Evolutionary conservation across 208 protist species (phyloP).

Genomic region (Leishmania lainsoni): DNA sequence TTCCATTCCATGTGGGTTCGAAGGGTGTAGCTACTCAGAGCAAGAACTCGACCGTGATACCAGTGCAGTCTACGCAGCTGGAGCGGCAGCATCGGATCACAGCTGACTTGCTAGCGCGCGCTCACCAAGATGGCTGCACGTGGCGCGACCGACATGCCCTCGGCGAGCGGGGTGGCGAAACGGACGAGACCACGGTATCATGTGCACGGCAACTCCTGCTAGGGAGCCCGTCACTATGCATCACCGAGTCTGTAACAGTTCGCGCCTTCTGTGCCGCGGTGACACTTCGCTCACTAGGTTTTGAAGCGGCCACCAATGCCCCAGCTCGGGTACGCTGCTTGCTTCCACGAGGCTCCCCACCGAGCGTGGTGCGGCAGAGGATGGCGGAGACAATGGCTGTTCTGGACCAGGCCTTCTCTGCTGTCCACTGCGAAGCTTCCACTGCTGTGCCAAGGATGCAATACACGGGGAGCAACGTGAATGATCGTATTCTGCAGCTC

Average conservation of each 20-base stretch:
- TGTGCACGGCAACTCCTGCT: slow-evolving; percentile 34
- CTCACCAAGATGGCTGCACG: slow-evolving; percentile 22
- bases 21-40: background rate
- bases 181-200: background rate
- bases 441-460: slow-evolving; percentile 9
- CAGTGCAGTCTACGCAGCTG: background rate
- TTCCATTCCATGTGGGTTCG: slow-evolving; percentile 15
- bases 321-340: slow-evolving; percentile 23
- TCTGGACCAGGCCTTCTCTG: background rate
- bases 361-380: slow-evolving; percentile 28
- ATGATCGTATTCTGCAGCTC: slow-evolving; percentile 37
- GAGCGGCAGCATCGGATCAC: slow-evolving; percentile 16
- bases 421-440: background rate
- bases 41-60: background rate
- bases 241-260: slow-evolving; percentile 40
- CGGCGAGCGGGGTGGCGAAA: background rate
- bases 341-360: slow-evolving; percentile 61
- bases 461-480: slow-evolving; percentile 34
- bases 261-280: slow-evolving; percentile 54
- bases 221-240: slow-evolving; percentile 22
- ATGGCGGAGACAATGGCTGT: slow-evolving; percentile 6
- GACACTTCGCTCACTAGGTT: background rate
- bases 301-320: background rate
- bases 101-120: slow-evolving; percentile 13
- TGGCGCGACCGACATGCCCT: slow-evolving; percentile 18